Evolutionary conservation across 1,284 basidiomycete species (phyloP).

Genomic region (Ustilago lituana): DNA sequence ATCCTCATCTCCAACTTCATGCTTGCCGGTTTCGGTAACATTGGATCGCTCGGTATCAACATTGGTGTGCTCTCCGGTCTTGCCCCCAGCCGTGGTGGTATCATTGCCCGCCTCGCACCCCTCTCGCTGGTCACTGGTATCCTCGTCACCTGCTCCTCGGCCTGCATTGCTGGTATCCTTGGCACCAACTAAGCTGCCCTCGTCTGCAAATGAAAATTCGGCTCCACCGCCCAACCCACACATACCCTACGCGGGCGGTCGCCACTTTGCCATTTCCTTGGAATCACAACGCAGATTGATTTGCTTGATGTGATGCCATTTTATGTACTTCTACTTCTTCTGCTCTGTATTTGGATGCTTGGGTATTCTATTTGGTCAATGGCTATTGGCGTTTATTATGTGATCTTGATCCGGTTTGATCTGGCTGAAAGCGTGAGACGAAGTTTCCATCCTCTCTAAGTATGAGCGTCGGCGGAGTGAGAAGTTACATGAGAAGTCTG

Average conservation of each 20-base stretch:
- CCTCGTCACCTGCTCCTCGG: slow-evolving; percentile 68
- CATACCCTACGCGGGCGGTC: slow-evolving; percentile 23
- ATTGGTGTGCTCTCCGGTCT: slow-evolving; percentile 86
- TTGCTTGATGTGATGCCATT: too few species aligned
- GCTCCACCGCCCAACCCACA: neutral
- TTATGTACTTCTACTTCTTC: slow-evolving; percentile 29
- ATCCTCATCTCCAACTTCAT: slow-evolving; percentile 80
- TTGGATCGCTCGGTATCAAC: slow-evolving; percentile 81
- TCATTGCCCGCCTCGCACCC: slow-evolving; percentile 77
- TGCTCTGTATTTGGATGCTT: slow-evolving; percentile 29
- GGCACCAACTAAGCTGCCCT: slow-evolving; percentile 33
- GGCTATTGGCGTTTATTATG: slow-evolving; percentile 11
- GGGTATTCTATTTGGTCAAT: slow-evolving; percentile 19
- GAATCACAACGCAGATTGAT: too few species aligned
- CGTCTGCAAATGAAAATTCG: neutral
- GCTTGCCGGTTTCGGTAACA: slow-evolving; percentile 88
- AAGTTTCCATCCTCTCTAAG: too few species aligned
- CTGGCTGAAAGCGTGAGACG: too few species aligned
- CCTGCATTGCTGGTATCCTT: slow-evolving; percentile 68
- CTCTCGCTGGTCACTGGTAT: slow-evolving; percentile 72
- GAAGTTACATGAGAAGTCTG: too few species aligned
- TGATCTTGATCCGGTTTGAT: neutral
- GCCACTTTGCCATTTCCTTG: slow-evolving; percentile 4
- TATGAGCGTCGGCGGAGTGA: too few species aligned
- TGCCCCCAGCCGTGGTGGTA: slow-evolving; percentile 78